phyloP scores from a whole-genome alignment of 805 yeast genomes.

The Candida ovalis region DNA sequence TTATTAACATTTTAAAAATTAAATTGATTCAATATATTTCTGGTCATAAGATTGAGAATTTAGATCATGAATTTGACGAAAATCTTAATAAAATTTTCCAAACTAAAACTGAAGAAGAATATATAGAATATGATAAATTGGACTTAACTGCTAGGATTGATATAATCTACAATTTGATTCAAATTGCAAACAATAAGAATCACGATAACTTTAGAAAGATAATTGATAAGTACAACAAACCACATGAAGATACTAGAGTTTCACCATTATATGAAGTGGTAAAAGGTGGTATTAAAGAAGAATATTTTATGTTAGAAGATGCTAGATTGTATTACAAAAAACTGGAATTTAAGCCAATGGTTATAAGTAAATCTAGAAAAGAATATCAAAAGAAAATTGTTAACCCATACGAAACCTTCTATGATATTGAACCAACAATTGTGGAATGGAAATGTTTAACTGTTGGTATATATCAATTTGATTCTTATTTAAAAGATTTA shows the following conservation, averaged over 20 bases:
- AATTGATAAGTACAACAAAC: conserved; percentile 36
- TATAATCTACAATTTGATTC: conserved; percentile 38
- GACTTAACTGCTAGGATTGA: conserved; percentile 46
- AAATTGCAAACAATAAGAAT: conserved; percentile 38
- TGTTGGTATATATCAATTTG: conserved; percentile 42
- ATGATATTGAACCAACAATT: conserved; percentile 33
- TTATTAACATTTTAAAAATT: conserved; percentile 41
- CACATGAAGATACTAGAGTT: conserved; percentile 23
- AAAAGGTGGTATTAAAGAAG: conserved; percentile 16
- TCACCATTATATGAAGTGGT: conserved; percentile 18
- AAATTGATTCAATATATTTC: conserved; percentile 39
- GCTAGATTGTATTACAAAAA: conserved; percentile 46
- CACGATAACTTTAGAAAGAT: conserved; percentile 46
- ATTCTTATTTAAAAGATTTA: conserved; percentile 29
- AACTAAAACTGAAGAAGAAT: conserved; percentile 8
- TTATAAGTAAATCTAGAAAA: conserved; percentile 33
- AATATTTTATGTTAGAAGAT: conserved; percentile 43
- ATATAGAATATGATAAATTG: conserved; percentile 25
- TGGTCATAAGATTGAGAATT: conserved; percentile 30
- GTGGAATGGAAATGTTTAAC: conserved; percentile 37
- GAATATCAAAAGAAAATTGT: conserved; percentile 24
- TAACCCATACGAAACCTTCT: conserved; percentile 15
- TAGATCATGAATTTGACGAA: conserved; percentile 29
- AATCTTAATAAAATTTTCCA: conserved; percentile 12
- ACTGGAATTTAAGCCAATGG: conserved; percentile 29